Conservation (phyloP, 2,329 filamentous ascomycete genomes). For the Helicocarpus griseus region DNA sequence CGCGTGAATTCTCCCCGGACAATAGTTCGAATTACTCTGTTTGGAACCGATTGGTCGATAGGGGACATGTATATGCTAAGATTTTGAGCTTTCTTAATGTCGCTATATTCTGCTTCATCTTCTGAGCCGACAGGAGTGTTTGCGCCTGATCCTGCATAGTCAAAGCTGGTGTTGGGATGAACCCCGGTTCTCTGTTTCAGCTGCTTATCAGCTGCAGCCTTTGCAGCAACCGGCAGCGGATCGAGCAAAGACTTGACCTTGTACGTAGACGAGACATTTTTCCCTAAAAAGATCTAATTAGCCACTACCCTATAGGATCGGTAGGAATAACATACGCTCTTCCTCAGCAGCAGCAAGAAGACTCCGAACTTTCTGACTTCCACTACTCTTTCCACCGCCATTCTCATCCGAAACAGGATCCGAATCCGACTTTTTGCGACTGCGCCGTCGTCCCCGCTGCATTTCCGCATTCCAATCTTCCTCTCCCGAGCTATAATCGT, state of each 20-base stretch:
- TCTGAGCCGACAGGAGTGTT: conserved; percentile 68
- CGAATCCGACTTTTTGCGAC: conserved; percentile 17
- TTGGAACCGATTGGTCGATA: conserved; percentile 61
- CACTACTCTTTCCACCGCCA: conserved; percentile 18
- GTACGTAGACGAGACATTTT: conserved; percentile 46
- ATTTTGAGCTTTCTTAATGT: conserved; percentile 80
- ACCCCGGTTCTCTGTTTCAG: conserved; percentile 42
- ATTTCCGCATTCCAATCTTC: conserved; percentile 43
- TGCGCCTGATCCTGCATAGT: conserved; percentile 51
- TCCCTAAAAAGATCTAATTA: too few relatives aligned
- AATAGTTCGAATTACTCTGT: conserved; percentile 80
- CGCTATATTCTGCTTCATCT: conserved; percentile 71
- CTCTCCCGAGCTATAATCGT: conserved; percentile 50
- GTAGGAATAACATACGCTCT: conserved; percentile 55
- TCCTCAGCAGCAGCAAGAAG: conserved; percentile 66
- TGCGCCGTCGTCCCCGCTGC: conserved; percentile 30
- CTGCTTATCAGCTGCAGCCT: conserved; percentile 50
- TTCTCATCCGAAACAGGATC: conserved; percentile 8
- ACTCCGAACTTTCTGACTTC: conserved; percentile 43
- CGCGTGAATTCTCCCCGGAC: conserved; percentile 75
- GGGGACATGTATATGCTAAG: conserved; percentile 71
- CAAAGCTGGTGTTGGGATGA: conserved; percentile 79
- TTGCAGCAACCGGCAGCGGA: conserved; percentile 44
- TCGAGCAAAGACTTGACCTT: conserved; percentile 58
- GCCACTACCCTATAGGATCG: too few relatives aligned